Evolutionary conservation across 805 yeast genomes (phyloP).

Genomic region (Candida wancherniae): DNA sequence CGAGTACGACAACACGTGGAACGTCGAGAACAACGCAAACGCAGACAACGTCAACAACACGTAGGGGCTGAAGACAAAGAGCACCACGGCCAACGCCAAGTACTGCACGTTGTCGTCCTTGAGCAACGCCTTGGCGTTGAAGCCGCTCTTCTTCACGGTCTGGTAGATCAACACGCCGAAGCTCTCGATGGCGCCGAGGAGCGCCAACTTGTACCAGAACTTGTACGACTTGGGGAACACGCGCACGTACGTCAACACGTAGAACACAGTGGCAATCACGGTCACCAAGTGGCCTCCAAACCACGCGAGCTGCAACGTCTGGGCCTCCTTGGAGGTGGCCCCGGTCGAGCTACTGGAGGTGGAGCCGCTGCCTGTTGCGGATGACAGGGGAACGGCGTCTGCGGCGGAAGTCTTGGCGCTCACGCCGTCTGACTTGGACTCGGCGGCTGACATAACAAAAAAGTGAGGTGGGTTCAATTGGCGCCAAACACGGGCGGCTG

Average conservation of each 20-base stretch:
- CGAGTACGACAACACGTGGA: slow-evolving; percentile 74
- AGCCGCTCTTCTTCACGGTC: slow-evolving; percentile 29
- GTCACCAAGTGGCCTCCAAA: slow-evolving; percentile 46
- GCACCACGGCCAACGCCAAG: slow-evolving; percentile 51
- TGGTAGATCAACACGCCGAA: slow-evolving; percentile 75
- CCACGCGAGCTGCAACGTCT: slow-evolving; percentile 73
- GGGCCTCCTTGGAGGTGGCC: slow-evolving; percentile 5
- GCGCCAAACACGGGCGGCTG: too few relatives aligned
- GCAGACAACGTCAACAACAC: slow-evolving; percentile 64
- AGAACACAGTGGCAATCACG: slow-evolving; percentile 27
- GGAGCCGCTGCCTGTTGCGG: not conserved
- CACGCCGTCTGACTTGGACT: too few relatives aligned
- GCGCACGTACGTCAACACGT: slow-evolving; percentile 29
- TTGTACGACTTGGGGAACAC: slow-evolving; percentile 21
- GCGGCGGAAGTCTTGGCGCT: not conserved
- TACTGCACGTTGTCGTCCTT: slow-evolving; percentile 71
- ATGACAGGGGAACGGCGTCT: slow-evolving; percentile 1
- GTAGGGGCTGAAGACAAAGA: slow-evolving; percentile 48
- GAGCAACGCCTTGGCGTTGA: slow-evolving; percentile 19
- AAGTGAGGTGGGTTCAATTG: too few relatives aligned
- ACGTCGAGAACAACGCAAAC: slow-evolving; percentile 69
- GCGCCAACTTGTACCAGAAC: slow-evolving; percentile 54
- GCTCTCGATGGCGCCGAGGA: slow-evolving; percentile 62
- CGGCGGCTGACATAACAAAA: too few relatives aligned
- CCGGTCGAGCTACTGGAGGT: slow-evolving; percentile 2